A percentile compares a stretch with the other conserved stretches of the same genome.
Conservation (phyloP, 140 eudicot species). For the Flaveria floridana region DNA sequence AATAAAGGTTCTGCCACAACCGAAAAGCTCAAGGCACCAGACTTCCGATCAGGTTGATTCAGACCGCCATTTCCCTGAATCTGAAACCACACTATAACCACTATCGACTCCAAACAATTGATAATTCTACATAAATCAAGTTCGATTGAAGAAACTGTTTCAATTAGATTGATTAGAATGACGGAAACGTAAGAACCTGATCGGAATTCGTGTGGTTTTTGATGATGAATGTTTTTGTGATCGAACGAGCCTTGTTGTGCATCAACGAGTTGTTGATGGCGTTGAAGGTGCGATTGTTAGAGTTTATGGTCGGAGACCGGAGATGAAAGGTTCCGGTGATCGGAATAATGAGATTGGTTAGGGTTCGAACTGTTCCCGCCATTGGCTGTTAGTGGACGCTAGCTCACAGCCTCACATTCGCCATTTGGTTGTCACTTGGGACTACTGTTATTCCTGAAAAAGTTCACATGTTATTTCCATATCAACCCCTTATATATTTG, state of each 20-base stretch:
- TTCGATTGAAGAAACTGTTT: not conserved
- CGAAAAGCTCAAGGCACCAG: slow-evolving; percentile 7
- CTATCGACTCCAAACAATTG: slow-evolving; percentile 1
- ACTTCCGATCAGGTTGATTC: slow-evolving; percentile 18
- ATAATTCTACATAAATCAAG: not conserved
- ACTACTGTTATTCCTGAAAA: slow-evolving; percentile 17
- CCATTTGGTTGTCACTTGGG: slow-evolving; percentile 5
- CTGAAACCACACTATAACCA: slow-evolving; percentile 18
- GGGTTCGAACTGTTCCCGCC: slow-evolving; percentile 60
- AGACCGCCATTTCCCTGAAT: slow-evolving; percentile 43
- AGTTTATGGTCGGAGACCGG: slow-evolving; percentile 24
- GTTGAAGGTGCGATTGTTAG: not conserved
- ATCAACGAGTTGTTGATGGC: slow-evolving; percentile 29
- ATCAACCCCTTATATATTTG: not conserved
- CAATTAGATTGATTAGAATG: not conserved
- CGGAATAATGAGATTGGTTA: slow-evolving; percentile 28
- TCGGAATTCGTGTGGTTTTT: slow-evolving; percentile 35
- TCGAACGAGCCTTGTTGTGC: slow-evolving; percentile 33
- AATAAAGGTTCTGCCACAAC: slow-evolving; percentile 40
- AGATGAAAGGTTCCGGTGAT: slow-evolving; percentile 34
- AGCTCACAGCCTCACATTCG: slow-evolving; percentile 41
- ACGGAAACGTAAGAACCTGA: slow-evolving; percentile 36
- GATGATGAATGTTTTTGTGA: slow-evolving; percentile 31
- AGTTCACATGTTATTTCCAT: not conserved
- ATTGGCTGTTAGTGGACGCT: slow-evolving; percentile 29